Evolutionary conservation across 108 stramenopile genomes (phyloP).

Genomic region (Heterococcus sp.): DNA sequence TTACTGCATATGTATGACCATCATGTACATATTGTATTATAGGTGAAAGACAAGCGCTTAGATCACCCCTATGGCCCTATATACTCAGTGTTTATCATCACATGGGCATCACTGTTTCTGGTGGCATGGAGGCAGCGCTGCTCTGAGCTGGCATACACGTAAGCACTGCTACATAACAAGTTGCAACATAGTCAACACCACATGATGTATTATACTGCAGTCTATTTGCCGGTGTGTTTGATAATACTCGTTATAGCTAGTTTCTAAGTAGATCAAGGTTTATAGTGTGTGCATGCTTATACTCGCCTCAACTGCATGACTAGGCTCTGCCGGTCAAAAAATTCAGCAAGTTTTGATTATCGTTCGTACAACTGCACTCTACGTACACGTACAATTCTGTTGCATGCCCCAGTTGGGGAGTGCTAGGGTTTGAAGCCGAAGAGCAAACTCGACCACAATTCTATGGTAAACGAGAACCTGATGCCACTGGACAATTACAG

Average conservation of each 20-base stretch:
- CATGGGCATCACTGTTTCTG: slow-evolving; percentile 44
- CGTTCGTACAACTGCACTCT: too few relatives aligned
- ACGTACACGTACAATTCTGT: too few relatives aligned
- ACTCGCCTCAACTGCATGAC: too few relatives aligned
- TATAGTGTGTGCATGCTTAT: too few relatives aligned
- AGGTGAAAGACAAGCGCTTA: slow-evolving; percentile 12
- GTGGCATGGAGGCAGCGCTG: slow-evolving; percentile 41
- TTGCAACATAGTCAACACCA: too few relatives aligned
- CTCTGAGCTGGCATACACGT: slow-evolving; percentile 51
- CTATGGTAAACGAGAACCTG: slow-evolving; percentile 9
- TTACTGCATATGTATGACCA: neutral
- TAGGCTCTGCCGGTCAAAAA: too few relatives aligned
- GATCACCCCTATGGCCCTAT: slow-evolving; percentile 45
- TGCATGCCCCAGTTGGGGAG: slow-evolving; percentile 53
- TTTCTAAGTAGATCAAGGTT: too few relatives aligned
- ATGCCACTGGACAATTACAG: slow-evolving; percentile 27
- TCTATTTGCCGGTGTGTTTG: too few relatives aligned
- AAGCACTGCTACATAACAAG: too few relatives aligned
- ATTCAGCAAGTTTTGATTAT: too few relatives aligned
- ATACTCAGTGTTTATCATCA: slow-evolving; percentile 48
- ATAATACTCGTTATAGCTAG: too few relatives aligned
- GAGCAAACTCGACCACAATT: slow-evolving; percentile 55
- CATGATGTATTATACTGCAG: too few relatives aligned
- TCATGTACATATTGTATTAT: neutral
- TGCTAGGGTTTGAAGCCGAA: slow-evolving; percentile 51